phyloP scores from a whole-genome alignment of 73 alveolate genomes.

The Symbiodinium pilosum region DNA sequence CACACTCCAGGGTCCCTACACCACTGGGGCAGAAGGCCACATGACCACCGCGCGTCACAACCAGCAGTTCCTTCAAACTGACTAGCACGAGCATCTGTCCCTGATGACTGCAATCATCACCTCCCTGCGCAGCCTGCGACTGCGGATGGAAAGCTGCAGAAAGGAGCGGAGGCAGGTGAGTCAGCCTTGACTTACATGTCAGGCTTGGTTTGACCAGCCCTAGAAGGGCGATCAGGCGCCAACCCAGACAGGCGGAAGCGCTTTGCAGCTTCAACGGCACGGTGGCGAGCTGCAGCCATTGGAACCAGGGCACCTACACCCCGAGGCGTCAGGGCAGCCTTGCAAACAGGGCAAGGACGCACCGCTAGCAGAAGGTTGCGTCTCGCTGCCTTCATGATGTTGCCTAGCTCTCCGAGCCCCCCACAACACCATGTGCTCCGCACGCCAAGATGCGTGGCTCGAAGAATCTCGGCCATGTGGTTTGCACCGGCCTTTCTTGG shows the following conservation, averaged over 20 bases:
- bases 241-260: conserved; percentile 71
- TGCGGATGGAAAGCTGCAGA: conserved; percentile 84
- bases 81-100: not conserved
- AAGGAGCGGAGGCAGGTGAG: conserved; percentile 71
- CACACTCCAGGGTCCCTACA: conserved; percentile 17
- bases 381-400: too few species aligned
- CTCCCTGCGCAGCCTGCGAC: not conserved
- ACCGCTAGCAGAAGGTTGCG: too few species aligned
- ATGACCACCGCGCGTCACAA: conserved; percentile 66
- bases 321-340: conserved; percentile 82
- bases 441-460: conserved; percentile 82
- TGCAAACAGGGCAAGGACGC: too few species aligned
- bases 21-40: conserved; percentile 67
- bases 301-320: conserved; percentile 72
- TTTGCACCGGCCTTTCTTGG: not conserved
- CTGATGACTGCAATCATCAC: not conserved
- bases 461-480: conserved; percentile 54
- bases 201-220: too few species aligned
- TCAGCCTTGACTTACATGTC: conserved; percentile 22
- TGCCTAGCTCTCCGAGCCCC: conserved; percentile 21
- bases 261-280: not conserved
- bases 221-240: not conserved
- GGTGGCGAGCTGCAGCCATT: conserved; percentile 1
- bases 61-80: conserved; percentile 35
- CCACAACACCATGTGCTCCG: conserved; percentile 46